phyloP scores from a whole-genome alignment of 2,329 filamentous ascomycete species.

The Aspergillus sp. region DNA sequence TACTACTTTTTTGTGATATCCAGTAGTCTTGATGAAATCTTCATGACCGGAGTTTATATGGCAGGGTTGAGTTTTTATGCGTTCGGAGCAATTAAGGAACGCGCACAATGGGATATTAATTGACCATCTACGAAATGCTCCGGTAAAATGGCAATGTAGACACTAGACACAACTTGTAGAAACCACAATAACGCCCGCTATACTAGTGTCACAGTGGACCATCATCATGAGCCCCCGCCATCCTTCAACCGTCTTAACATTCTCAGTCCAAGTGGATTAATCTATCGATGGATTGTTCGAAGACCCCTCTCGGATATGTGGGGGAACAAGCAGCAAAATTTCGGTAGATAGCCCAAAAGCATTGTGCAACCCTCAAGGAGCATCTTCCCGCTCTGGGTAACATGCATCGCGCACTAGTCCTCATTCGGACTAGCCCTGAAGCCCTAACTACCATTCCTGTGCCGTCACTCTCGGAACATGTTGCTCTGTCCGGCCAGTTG shows the following conservation, averaged over 20 bases:
- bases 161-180: not conserved
- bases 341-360: not conserved
- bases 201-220: too few species aligned
- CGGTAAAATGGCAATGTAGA: constrained; percentile 11
- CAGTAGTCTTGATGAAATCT: constrained; percentile 21
- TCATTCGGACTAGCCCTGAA: not conserved
- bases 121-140: constrained; percentile 28
- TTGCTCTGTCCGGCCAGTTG: not conserved
- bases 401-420: not conserved
- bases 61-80: constrained; percentile 25
- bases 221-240: too few species aligned
- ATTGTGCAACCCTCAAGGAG: not conserved
- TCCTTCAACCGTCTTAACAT: too few species aligned
- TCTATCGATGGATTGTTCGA: constrained; percentile 21
- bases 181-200: too few species aligned
- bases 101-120: constrained; percentile 16
- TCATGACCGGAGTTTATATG: constrained; percentile 15
- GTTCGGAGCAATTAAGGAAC: constrained; percentile 31
- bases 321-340: not conserved
- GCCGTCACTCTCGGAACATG: not conserved
- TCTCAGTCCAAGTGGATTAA: constrained; percentile 9
- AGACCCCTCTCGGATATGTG: not conserved
- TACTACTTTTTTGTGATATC: constrained; percentile 31
- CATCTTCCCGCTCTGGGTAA: not conserved
- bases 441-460: not conserved